Evolutionary conservation across 208 protist genomes (phyloP).

Genomic region (Tritrichomonas foetus): DNA sequence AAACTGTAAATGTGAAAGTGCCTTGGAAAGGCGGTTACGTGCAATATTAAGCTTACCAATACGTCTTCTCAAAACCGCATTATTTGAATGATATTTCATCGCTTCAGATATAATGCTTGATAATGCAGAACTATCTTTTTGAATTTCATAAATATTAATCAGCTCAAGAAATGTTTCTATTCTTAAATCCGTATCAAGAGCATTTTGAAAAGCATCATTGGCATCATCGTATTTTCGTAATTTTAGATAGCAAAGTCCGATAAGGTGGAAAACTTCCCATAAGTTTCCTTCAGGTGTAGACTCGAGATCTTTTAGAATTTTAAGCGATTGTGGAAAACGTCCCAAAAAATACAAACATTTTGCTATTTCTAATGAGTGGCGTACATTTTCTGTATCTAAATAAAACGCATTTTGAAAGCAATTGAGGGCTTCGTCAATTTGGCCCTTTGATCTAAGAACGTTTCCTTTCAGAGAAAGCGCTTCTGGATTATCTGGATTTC

Average conservation of each 20-base stretch:
- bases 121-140: not conserved
- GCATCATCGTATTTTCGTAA: not conserved
- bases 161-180: conserved; percentile 33
- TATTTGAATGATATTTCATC: not conserved
- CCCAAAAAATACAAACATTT: conserved; percentile 36
- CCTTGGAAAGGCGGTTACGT: not conserved
- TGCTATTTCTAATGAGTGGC: conserved; percentile 38
- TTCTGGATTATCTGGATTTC: conserved; percentile 17
- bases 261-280: conserved; percentile 31
- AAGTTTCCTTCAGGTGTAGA: not conserved
- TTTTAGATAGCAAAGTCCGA: not conserved
- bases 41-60: not conserved
- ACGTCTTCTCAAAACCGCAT: not conserved
- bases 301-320: not conserved
- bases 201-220: not conserved
- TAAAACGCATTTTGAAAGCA: not conserved
- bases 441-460: not conserved
- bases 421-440: not conserved
- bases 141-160: not conserved
- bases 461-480: not conserved
- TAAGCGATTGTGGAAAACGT: not conserved
- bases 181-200: not conserved
- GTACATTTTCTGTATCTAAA: conserved; percentile 30
- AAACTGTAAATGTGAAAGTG: not conserved
- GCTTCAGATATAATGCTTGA: not conserved